Conservation (phyloP, 345 rosid genomes). For the Euphorbia tirucalli region DNA sequence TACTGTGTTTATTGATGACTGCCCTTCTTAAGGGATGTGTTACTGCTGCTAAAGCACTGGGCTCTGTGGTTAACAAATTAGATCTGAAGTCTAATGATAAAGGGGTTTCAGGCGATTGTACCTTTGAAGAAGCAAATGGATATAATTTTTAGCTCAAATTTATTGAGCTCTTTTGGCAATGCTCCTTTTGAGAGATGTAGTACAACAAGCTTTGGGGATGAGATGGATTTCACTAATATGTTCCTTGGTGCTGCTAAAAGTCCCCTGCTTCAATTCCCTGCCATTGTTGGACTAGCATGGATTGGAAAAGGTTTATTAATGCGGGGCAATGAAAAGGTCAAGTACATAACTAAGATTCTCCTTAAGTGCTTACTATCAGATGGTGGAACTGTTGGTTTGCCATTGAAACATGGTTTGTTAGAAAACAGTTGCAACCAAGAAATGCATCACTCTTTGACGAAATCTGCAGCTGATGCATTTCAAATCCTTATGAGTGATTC, state of each 20-base stretch:
- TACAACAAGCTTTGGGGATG: conserved; percentile 28
- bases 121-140: conserved; percentile 70
- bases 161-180: conserved; percentile 19
- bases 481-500: conserved; percentile 73
- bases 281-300: conserved; percentile 82
- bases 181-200: conserved; percentile 27
- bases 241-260: conserved; percentile 36
- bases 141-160: conserved; percentile 43
- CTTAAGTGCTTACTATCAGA: conserved; percentile 54
- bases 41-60: conserved; percentile 78
- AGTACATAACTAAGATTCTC: conserved; percentile 52
- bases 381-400: conserved; percentile 23
- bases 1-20: conserved; percentile 42
- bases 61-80: conserved; percentile 79
- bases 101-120: conserved; percentile 34
- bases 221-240: conserved; percentile 32
- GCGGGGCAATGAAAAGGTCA: conserved; percentile 78
- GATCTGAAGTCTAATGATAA: conserved; percentile 32
- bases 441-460: conserved; percentile 43
- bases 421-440: conserved; percentile 27
- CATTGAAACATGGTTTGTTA: conserved; percentile 14
- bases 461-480: conserved; percentile 83
- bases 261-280: conserved; percentile 48
- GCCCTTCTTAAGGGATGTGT: conserved; percentile 54
- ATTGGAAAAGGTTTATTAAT: conserved; percentile 90